Conservation (phyloP, 2,329 filamentous ascomycete genomes). For the Lachnellula arida region DNA sequence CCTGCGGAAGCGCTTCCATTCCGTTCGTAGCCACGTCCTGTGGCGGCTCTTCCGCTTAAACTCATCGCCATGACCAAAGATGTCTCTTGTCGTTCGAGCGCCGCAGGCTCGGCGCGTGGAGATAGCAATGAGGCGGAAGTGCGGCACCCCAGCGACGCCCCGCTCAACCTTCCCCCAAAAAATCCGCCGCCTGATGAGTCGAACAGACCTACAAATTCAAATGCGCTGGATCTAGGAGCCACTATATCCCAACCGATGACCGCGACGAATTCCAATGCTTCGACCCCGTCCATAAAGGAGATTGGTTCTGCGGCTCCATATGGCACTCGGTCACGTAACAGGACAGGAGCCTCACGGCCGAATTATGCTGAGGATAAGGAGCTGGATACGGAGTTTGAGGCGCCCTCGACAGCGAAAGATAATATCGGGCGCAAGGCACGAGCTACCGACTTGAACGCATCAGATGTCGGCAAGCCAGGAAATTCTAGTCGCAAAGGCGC, state of each 20-base stretch:
- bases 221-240: constrained; percentile 11
- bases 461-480: constrained; percentile 16
- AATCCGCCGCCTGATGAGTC: constrained; percentile 8
- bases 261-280: constrained; percentile 42
- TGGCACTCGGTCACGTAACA: constrained; percentile 90
- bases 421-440: constrained; percentile 54
- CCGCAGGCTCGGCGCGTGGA: constrained; percentile 17
- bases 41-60: constrained; percentile 5
- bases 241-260: constrained; percentile 42
- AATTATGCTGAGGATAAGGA: constrained; percentile 97
- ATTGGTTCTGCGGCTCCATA: constrained; percentile 52
- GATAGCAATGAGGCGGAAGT: constrained; percentile 11
- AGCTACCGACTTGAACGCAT: constrained; percentile 26
- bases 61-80: constrained; percentile 27
- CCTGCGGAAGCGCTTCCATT: constrained; percentile 31
- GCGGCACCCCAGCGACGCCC: constrained; percentile 10
- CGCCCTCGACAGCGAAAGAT: constrained; percentile 47
- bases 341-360: constrained; percentile 70
- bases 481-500: constrained; percentile 38
- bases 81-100: constrained; percentile 25
- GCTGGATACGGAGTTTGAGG: constrained; percentile 84
- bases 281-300: constrained; percentile 46
- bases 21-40: constrained; percentile 1
- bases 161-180: constrained; percentile 6
- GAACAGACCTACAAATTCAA: constrained; percentile 11